These are phyloP conservation scores for Crataegus laevigata DNA, from an alignment of 306 rosid species.

Conservation along the genomic window DNA sequence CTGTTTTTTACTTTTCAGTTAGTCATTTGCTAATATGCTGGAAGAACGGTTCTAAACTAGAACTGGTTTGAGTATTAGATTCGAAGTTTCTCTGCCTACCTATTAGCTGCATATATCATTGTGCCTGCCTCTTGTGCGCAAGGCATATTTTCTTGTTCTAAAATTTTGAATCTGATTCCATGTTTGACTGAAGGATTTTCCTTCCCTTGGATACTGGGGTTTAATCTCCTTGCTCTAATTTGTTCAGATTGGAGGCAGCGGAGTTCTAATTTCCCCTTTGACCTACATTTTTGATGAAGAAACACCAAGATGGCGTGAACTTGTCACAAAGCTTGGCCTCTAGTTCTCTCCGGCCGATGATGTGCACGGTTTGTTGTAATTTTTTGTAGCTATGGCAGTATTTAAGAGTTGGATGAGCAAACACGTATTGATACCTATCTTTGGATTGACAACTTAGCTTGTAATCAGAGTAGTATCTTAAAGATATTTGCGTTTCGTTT, in stretches of 20 bases:
- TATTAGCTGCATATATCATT: background rate
- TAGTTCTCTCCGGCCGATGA: constrained; percentile 17
- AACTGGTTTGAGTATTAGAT: background rate
- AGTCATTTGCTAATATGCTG: background rate
- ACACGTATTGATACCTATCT: constrained; percentile 1
- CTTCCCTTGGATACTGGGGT: background rate
- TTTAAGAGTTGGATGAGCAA: background rate
- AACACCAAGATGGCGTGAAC: constrained; percentile 87
- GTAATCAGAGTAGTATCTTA: background rate
- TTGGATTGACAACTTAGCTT: background rate
- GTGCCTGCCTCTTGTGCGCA: background rate
- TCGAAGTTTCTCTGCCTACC: background rate
- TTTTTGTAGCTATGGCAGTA: constrained; percentile 7
- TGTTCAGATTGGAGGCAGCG: constrained; percentile 92
- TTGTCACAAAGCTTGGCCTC: constrained; percentile 62
- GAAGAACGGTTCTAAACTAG: background rate
- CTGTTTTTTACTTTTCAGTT: background rate
- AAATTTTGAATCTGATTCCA: background rate
- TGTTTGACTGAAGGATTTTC: background rate
- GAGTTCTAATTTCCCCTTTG: constrained; percentile 89
- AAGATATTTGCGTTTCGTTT: background rate
- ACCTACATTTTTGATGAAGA: constrained; percentile 96
- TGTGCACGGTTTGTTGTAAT: background rate
- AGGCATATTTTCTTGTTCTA: background rate
- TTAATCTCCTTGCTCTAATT: background rate